These are phyloP conservation scores for Tricholoma saponaceum DNA, from an alignment of 768 basidiomycete genomes.

Conservation along the genomic window DNA sequence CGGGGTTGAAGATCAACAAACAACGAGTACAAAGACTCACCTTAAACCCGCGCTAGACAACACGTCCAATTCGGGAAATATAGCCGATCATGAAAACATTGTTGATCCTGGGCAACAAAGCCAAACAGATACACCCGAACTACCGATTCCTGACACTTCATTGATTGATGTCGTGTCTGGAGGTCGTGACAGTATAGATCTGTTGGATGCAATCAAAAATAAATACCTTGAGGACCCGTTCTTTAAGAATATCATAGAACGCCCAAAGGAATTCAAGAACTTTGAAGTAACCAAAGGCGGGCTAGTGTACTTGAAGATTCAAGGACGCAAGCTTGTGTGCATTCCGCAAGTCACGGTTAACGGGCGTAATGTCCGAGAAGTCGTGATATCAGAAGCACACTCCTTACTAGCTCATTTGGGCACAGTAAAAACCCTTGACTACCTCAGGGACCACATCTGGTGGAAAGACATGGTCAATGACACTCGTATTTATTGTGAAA, in stretches of 20 bases:
- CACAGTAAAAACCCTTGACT: not conserved
- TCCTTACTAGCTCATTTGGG: conserved; percentile 1
- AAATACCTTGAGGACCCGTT: conserved; percentile 9
- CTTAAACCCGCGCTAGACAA: not conserved
- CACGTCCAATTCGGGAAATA: not conserved
- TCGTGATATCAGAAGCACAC: conserved; percentile 3
- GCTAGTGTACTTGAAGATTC: conserved; percentile 5
- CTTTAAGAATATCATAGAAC: conserved; percentile 10
- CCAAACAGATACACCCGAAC: not conserved
- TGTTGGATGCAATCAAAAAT: conserved; percentile 7
- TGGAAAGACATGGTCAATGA: too few relatives aligned
- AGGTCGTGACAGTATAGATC: conserved; percentile 6
- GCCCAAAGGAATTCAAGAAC: conserved; percentile 12
- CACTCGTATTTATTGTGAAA: too few relatives aligned
- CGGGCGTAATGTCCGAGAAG: not conserved
- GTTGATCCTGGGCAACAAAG: too few relatives aligned
- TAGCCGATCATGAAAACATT: too few relatives aligned
- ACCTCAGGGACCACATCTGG: not conserved
- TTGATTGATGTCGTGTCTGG: not conserved
- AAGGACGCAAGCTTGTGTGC: not conserved
- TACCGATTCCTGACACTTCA: not conserved
- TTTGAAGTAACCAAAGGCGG: conserved; percentile 10
- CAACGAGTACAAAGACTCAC: not conserved
- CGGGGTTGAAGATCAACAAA: not conserved
- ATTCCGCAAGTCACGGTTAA: not conserved